Evolutionary conservation across 2,329 filamentous ascomycete species (phyloP), one percentile per base, ranked within the genome.

Genomic region (Gyromitra esculenta): DNA sequence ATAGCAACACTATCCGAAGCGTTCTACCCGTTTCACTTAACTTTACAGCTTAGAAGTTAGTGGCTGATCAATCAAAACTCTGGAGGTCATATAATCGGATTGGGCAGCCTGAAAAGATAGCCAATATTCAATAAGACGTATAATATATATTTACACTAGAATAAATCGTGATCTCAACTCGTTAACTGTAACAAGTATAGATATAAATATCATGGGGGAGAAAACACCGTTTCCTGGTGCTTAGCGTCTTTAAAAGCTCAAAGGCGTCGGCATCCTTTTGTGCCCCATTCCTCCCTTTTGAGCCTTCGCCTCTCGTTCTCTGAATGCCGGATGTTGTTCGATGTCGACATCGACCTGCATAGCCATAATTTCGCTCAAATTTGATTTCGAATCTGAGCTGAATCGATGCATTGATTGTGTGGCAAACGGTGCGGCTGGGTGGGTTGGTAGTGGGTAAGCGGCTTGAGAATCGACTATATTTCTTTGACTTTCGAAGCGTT

Each of bases 361-460:
- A 5, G 52, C 45, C 48, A 70, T 70, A 37, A 75, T 70, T 31
- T 50, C 48, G 31, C 39, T 70, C 21, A 70, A 18, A 21, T 41
- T 69, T 2, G 72, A 63, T 64, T 75, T 75, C 8, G 72, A 75
- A 45, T 59, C 72, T 5, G 72, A 75, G 35, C 64, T 63, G 48
- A 63, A 64, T 9, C 72, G 18, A 8, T 68, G 65, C 11, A 57
- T 63, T 2, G 72, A 63, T 15, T 43, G 56, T 9, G 35, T 15
- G 1, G 48, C 39, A 25, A 69, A 69, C 15, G 56, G 56, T 35
- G 71, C 54, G n/a, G 45, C 31, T 64, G 57, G 72, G 7, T 8
- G 39, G 31, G 54, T 5, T 4, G 41, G 52, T 5, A 45, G n/a
- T 1, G 18, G 64, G 15, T 63, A 37, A 18, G 18, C 2, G 7